Evolutionary conservation across 768 basidiomycete genomes (phyloP).

Genomic region (Mycena capillaripes): DNA sequence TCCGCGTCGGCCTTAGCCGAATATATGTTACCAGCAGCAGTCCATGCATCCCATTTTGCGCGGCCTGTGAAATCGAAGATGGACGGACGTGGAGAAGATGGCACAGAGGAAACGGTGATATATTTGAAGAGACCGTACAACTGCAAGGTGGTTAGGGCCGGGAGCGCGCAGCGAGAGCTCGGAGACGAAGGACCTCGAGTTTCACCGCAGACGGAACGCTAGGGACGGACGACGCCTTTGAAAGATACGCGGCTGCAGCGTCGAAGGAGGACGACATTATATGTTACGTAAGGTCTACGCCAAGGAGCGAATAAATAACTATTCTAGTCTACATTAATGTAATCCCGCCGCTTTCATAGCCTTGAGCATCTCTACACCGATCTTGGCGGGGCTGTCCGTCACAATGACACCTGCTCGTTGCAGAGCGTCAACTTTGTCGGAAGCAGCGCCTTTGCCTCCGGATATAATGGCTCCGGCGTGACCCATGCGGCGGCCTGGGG

Average conservation of each 20-base stretch:
- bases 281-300: constrained; percentile 25
- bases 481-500: constrained; percentile 98
- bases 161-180: constrained; percentile 48
- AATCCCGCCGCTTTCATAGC: constrained; percentile 86
- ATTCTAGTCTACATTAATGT: constrained; percentile 51
- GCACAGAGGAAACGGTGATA: constrained; percentile 70
- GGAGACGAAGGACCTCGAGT: constrained; percentile 74
- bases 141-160: constrained; percentile 65
- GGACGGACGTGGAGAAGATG: constrained; percentile 73
- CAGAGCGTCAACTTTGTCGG: constrained; percentile 93
- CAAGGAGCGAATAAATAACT: constrained; percentile 1
- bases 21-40: constrained; percentile 62
- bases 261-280: constrained; percentile 56
- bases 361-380: constrained; percentile 91
- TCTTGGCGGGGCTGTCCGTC: constrained; percentile 95
- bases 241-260: constrained; percentile 75
- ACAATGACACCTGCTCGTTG: constrained; percentile 94
- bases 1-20: constrained; percentile 64
- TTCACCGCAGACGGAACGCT: constrained; percentile 74
- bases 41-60: constrained; percentile 94
- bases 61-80: constrained; percentile 85
- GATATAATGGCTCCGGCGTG: constrained; percentile 99
- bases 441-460: constrained; percentile 96
- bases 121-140: constrained; percentile 90
- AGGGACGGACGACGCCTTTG: constrained; percentile 65